Percentiles rank a stretch among this genome's conserved stretches.
Conservation (phyloP, 176 grass and related monocot genomes). For the Tuctoria greenei region DNA sequence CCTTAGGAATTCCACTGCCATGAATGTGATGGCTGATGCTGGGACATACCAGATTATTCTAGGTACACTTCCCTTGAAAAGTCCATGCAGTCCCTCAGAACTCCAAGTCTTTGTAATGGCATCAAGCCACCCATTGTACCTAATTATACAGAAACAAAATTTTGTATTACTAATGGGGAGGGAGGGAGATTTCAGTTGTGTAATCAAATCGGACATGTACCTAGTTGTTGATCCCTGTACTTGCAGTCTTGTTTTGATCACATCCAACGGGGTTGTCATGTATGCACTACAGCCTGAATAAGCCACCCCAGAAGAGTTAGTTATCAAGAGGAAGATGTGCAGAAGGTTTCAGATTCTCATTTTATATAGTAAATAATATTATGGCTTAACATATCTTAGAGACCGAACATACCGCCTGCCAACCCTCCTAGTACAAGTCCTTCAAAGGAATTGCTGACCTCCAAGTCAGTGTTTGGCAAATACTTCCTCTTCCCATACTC, state of each 20-base stretch:
- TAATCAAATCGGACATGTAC: constrained; percentile 38
- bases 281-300: constrained; percentile 80
- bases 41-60: constrained; percentile 92
- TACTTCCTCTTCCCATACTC: constrained; percentile 65
- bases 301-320: constrained; percentile 24
- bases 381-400: background rate
- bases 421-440: constrained; percentile 87
- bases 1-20: constrained; percentile 94
- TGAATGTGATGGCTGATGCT: constrained; percentile 92
- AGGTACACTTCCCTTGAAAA: constrained; percentile 86
- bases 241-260: constrained; percentile 91
- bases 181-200: background rate
- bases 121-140: constrained; percentile 86
- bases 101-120: constrained; percentile 76
- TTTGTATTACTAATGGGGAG: background rate
- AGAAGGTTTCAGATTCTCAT: background rate
- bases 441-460: constrained; percentile 73
- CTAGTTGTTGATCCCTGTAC: constrained; percentile 83
- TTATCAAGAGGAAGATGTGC: constrained; percentile 8
- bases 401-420: constrained; percentile 62
- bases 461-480: constrained; percentile 57
- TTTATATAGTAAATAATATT: constrained; percentile 5
- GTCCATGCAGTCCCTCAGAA: constrained; percentile 66
- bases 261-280: constrained; percentile 80
- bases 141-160: constrained; percentile 37